Percentiles rank a stretch among this genome's conserved stretches.
Evolutionary conservation across 768 basidiomycete species (phyloP).

Genomic region (Austroboletus eburneus): DNA sequence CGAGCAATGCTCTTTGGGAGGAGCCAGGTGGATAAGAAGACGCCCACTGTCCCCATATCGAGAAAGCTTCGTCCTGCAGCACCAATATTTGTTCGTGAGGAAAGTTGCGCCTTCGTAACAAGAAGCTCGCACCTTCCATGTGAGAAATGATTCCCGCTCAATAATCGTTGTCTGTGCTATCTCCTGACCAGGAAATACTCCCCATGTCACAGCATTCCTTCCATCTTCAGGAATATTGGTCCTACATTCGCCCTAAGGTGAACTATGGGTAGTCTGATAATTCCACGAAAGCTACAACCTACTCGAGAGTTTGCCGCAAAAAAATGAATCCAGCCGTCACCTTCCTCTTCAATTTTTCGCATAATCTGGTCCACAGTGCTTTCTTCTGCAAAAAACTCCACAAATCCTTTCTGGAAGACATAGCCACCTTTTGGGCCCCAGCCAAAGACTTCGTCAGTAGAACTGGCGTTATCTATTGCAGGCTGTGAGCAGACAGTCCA

Average conservation of each 20-base stretch:
- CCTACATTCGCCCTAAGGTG: conserved; percentile 62
- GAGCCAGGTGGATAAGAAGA: conserved; percentile 78
- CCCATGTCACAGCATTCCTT: conserved; percentile 97
- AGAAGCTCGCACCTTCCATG: conserved; percentile 79
- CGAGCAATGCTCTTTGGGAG: conserved; percentile 66
- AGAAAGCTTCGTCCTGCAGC: conserved; percentile 88
- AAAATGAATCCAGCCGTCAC: conserved; percentile 71
- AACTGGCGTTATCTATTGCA: conserved; percentile 75
- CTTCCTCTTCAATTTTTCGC: conserved; percentile 47
- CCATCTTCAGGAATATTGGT: conserved; percentile 78
- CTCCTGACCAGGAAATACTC: conserved; percentile 95
- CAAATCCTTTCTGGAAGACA: conserved; percentile 96
- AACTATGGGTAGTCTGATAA: neutral
- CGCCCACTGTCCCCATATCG: conserved; percentile 95
- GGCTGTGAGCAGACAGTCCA: conserved; percentile 99
- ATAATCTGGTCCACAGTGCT: conserved; percentile 58
- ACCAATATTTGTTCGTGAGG: conserved; percentile 3
- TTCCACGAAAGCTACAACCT: conserved; percentile 11
- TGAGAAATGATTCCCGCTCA: conserved; percentile 87
- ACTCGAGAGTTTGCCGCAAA: conserved; percentile 83
- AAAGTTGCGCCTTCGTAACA: neutral
- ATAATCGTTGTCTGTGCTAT: conserved; percentile 96
- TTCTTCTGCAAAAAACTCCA: conserved; percentile 86
- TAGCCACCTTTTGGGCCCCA: conserved; percentile 94
- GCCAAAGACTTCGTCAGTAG: conserved; percentile 76